A percentile compares a stretch with the other conserved stretches of the same genome.
These are phyloP conservation scores for Gracilaria vermiculophylla DNA, from an alignment of 23 red algal species.

Conservation along the genomic window DNA sequence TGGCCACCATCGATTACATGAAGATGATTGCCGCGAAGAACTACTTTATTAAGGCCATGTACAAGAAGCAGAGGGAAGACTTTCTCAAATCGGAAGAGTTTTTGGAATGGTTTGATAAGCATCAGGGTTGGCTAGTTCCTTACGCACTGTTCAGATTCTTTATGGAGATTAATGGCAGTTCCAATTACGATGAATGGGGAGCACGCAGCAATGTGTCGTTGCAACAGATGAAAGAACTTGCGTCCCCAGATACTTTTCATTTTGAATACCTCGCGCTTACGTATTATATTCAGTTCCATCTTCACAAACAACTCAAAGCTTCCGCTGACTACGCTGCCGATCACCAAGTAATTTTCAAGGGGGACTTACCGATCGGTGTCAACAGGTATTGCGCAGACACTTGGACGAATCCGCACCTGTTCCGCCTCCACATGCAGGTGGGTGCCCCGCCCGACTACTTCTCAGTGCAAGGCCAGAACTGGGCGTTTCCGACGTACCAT, in stretches of 20 bases:
- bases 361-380: constrained; percentile 94
- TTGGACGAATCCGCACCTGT: constrained; percentile 89
- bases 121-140: constrained; percentile 80
- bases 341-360: constrained; percentile 79
- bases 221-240: constrained; percentile 60
- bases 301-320: constrained; percentile 87
- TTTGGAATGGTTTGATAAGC: constrained; percentile 67
- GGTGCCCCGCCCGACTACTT: constrained; percentile 94
- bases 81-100: constrained; percentile 72
- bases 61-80: constrained; percentile 55
- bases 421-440: constrained; percentile 86
- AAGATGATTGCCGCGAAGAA: constrained; percentile 73
- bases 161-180: constrained; percentile 65
- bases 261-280: constrained; percentile 84
- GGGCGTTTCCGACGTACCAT: constrained; percentile 92
- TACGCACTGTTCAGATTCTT: constrained; percentile 91
- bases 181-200: constrained; percentile 74
- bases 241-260: constrained; percentile 63
- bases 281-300: constrained; percentile 91
- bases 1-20: constrained; percentile 68
- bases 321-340: constrained; percentile 75
- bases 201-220: constrained; percentile 31
- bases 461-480: constrained; percentile 90
- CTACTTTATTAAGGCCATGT: constrained; percentile 71
- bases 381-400: constrained; percentile 93